Conservation (phyloP, 2,329 filamentous ascomycete genomes). For the Ceratocystis colombiana region DNA sequence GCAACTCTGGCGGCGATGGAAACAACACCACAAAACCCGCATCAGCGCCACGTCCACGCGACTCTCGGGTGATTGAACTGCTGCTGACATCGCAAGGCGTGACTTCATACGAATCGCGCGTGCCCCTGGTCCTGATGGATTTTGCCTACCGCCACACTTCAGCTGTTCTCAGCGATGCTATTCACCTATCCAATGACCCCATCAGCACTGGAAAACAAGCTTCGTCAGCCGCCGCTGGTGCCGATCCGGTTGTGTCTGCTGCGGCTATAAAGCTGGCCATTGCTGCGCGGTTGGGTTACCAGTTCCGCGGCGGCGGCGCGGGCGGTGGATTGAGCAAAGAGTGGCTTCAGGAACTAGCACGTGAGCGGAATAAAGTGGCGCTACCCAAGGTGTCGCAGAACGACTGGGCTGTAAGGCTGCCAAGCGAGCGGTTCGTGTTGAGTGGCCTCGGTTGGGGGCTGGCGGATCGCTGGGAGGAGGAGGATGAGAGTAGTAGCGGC, state of each 20-base stretch:
- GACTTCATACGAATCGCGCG: slow-evolving; percentile 68
- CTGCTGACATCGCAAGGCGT: slow-evolving; percentile 71
- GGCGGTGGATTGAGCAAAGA: slow-evolving; percentile 56
- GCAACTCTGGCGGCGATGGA: slow-evolving; percentile 23
- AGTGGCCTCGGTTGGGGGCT: slow-evolving; percentile 57
- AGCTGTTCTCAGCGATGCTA: slow-evolving; percentile 58
- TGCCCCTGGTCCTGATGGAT: slow-evolving; percentile 72
- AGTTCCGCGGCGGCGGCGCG: slow-evolving; percentile 51
- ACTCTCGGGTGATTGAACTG: slow-evolving; percentile 69
- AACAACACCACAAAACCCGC: slow-evolving; percentile 31
- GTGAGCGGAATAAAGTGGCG: slow-evolving; percentile 56
- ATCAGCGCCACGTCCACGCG: slow-evolving; percentile 55
- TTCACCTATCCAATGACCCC: slow-evolving; percentile 59
- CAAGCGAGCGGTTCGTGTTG: slow-evolving; percentile 58
- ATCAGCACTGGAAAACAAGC: slow-evolving; percentile 47
- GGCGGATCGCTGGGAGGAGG: slow-evolving; percentile 47
- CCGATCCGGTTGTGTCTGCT: slow-evolving; percentile 50
- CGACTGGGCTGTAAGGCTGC: slow-evolving; percentile 58
- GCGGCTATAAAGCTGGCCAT: slow-evolving; percentile 66
- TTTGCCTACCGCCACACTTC: slow-evolving; percentile 77
- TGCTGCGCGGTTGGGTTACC: slow-evolving; percentile 54
- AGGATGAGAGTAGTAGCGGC: slow-evolving; percentile 36
- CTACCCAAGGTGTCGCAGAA: slow-evolving; percentile 53
- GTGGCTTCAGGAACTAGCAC: slow-evolving; percentile 64
- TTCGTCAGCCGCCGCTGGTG: slow-evolving; percentile 39